Base-by-base conservation (phyloP, 257 asterid species). In the Solanum dulcamara region DNA sequence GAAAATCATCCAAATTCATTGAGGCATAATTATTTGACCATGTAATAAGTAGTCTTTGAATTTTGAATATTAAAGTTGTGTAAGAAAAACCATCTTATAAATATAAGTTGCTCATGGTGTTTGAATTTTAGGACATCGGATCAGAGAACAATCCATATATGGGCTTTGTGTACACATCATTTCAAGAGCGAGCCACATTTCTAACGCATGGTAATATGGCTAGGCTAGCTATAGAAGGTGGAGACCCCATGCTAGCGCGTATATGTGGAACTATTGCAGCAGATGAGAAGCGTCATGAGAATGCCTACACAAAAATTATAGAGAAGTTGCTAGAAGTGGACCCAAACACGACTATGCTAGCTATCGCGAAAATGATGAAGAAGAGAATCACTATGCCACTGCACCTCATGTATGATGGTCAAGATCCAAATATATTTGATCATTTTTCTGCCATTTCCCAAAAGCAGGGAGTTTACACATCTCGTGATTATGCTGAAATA, bases 161-260 rank as follows among this genome's bases (percentile, higher is more conserved):
- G 64, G 87, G 90, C 0, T 87, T 86, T 22, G 88, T 91, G 40
- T 91, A 88, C 83, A 82, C 89, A n/a, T 89, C 92, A 35, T 91
- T 91, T 68, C 92, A 89, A 81, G 93, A 91, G 80, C 89, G 91
- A 14, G 90, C 91, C 20, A 88, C 89, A 28, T 88, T 86, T 33
- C 11, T 87, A 12, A 59, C 84, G 2, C 90, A 87, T 30, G 85
- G 90, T 15, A 89, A 89, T 51, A 91, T 88, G 55, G 92, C 90
- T 22, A 84, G 86, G 37, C 72, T 89, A 14, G 91, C 89, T 64
- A 83, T 22, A 22, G 64, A 86, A 24, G 74, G 85, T 6, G 90
- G 90, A 12, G 93, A 89, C 71, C 81, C 83, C 1, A 33, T 81
- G 24, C 89, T 90, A 11, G 91, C 90, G 0, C 81, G 82, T 3